These are phyloP conservation scores for Pichia occidentalis DNA, from an alignment of 805 yeast genomes.

Conservation along the genomic window DNA sequence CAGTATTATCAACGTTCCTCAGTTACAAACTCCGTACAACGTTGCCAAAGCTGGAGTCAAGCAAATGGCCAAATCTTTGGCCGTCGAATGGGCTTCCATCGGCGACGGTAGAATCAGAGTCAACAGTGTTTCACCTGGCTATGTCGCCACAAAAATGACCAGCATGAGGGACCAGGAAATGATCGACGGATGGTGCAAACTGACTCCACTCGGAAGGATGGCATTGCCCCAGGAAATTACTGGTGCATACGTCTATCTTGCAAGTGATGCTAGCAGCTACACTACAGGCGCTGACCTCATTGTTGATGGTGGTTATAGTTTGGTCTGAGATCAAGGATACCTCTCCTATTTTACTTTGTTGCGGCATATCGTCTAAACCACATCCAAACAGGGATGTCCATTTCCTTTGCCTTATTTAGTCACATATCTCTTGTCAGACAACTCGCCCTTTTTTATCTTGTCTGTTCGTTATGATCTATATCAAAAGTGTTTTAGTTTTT, in stretches of 20 bases:
- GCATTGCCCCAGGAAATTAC: slow-evolving; percentile 66
- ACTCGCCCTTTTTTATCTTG: too few relatives aligned
- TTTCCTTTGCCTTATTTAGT: too few relatives aligned
- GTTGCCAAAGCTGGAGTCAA: slow-evolving; percentile 80
- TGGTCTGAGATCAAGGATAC: slow-evolving; percentile 31
- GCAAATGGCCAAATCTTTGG: slow-evolving; percentile 70
- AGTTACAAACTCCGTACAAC: slow-evolving; percentile 79
- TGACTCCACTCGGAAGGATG: slow-evolving; percentile 68
- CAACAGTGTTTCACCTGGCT: slow-evolving; percentile 81
- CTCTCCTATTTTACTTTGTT: not conserved
- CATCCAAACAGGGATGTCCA: too few relatives aligned
- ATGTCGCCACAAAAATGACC: slow-evolving; percentile 66
- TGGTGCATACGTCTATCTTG: slow-evolving; percentile 75
- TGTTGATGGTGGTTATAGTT: slow-evolving; percentile 75
- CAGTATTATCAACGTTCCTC: slow-evolving; percentile 81
- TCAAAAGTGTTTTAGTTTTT: too few relatives aligned
- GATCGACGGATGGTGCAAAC: slow-evolving; percentile 41
- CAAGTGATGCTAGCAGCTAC: slow-evolving; percentile 73
- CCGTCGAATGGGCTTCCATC: slow-evolving; percentile 84
- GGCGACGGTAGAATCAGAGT: slow-evolving; percentile 58
- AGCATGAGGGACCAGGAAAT: slow-evolving; percentile 39
- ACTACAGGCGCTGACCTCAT: slow-evolving; percentile 72
- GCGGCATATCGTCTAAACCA: not conserved
- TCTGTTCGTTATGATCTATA: too few relatives aligned
- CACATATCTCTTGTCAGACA: too few relatives aligned